phyloP scores from a whole-genome alignment of 192 early-diverging fungal genomes.

The Radiomyces spectabilis region DNA sequence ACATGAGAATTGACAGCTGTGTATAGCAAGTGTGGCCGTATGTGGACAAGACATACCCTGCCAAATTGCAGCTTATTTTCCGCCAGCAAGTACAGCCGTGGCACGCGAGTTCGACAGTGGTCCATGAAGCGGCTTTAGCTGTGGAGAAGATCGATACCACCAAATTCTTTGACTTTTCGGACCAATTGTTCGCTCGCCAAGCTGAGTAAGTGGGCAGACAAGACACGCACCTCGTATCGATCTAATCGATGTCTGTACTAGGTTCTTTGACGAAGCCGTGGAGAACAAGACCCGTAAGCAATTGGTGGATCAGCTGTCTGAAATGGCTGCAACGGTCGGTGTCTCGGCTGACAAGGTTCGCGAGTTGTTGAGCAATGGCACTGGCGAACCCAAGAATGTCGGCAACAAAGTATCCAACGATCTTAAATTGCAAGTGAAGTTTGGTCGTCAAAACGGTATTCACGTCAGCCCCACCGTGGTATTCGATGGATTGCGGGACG shows the following conservation, averaged over 20 bases:
- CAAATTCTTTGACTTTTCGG: constrained; percentile 46
- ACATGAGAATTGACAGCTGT: constrained; percentile 1
- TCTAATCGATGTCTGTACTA: constrained; percentile 4
- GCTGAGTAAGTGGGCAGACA: constrained; percentile 27
- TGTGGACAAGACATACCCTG: constrained; percentile 29
- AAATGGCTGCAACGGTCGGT: constrained; percentile 38
- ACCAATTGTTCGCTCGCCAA: constrained; percentile 53
- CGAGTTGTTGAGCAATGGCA: constrained; percentile 34
- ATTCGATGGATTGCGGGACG: constrained; percentile 58
- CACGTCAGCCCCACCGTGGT: constrained; percentile 73
- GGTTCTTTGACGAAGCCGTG: constrained; percentile 57
- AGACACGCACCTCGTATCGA: neutral
- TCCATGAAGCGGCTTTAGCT: constrained; percentile 72
- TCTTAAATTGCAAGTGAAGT: constrained; percentile 59
- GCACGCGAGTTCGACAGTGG: constrained; percentile 67
- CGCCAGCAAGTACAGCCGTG: constrained; percentile 83
- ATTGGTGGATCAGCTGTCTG: constrained; percentile 43
- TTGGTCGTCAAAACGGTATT: constrained; percentile 64
- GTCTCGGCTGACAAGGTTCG: constrained; percentile 37
- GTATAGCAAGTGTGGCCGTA: constrained; percentile 48
- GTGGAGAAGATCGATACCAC: constrained; percentile 50
- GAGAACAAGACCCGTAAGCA: constrained; percentile 47
- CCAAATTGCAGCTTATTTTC: constrained; percentile 56
- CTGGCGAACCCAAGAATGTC: constrained; percentile 40
- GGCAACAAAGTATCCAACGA: constrained; percentile 66